Base-by-base conservation (phyloP, 1,284 basidiomycete genomes). In the Schizophyllum amplum region DNA sequence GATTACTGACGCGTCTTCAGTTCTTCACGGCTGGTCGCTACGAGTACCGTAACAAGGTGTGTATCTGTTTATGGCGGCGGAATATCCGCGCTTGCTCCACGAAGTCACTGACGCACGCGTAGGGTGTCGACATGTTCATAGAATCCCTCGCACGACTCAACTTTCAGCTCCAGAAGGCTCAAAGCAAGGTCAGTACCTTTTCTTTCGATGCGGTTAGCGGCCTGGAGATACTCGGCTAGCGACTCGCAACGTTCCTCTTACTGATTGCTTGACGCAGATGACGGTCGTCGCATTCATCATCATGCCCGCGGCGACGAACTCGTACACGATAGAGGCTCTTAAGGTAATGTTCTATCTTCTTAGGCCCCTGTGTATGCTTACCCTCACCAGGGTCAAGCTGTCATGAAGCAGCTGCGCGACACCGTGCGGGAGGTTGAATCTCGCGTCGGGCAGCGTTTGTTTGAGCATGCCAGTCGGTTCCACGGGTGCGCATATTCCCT, bases 1-100 rank as follows among this genome's bases (percentile, higher is more conserved):
- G 47, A 51, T 54, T 4, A 25, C 62, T 68, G 5, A 67, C 57
- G 1, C 54, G 3, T 48, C 33, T 49, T 3, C 62, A 83, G 86
- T 86, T 98, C 82, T 99, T 99, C 77, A 98, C 94, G 15, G 96
- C 96, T n/a, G 96, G 96, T 52, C 85, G 96, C 53, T 99, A 99
- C 73, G 96, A 99, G 73, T 98, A 97, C 73, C 83, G 96, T 51
- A 99, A 99, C 80, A 99, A 99, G 79, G 33, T 42, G 17, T 42
- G 13, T 42, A 13, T 9, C 17, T 17, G 33, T 42, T 42, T 17
- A 42, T n/a, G n/a, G n/a, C n/a, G n/a, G n/a, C n/a, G n/a, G n/a
- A n/a, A n/a, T n/a, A n/a, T n/a, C n/a, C n/a, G n/a, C n/a, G n/a
- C n/a, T n/a, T n/a, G n/a, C n/a, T n/a, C n/a, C n/a, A n/a, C n/a